Conservation (phyloP, 75 land plant genomes). For the Cryptomeria japonica region DNA sequence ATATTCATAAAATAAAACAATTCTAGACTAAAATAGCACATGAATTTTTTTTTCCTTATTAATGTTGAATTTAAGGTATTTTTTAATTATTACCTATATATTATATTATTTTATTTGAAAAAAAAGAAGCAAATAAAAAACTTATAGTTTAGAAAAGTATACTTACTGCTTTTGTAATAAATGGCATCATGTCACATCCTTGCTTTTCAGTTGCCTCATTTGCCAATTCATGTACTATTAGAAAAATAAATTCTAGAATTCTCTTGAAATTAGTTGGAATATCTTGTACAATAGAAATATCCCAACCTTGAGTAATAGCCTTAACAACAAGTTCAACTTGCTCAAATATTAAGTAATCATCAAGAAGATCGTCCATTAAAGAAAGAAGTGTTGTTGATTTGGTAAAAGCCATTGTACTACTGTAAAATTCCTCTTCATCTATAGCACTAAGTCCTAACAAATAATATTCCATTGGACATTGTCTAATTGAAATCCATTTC, state of each 20-base stretch:
- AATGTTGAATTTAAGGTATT: no score
- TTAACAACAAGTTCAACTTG: background rate
- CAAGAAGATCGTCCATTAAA: background rate
- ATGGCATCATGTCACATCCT: background rate
- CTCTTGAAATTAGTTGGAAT: no score
- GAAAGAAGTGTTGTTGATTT: background rate
- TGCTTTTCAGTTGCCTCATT: background rate
- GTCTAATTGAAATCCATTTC: background rate
- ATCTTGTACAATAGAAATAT: background rate
- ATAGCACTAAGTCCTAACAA: background rate
- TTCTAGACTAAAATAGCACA: no score
- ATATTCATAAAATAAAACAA: no score
- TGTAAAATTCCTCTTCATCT: background rate
- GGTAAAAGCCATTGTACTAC: background rate
- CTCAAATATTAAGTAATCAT: background rate
- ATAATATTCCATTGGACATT: background rate
- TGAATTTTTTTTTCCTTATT: no score
- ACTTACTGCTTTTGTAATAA: background rate
- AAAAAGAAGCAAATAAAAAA: no score
- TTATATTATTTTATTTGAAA: no score
- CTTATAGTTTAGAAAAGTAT: no score
- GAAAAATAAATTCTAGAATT: background rate
- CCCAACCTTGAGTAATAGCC: background rate
- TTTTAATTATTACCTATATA: no score
- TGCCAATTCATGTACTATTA: background rate